A percentile compares a stretch with the other conserved stretches of the same genome.
Conservation (phyloP, 2,329 filamentous ascomycete species). For the Blastomyces parvus region DNA sequence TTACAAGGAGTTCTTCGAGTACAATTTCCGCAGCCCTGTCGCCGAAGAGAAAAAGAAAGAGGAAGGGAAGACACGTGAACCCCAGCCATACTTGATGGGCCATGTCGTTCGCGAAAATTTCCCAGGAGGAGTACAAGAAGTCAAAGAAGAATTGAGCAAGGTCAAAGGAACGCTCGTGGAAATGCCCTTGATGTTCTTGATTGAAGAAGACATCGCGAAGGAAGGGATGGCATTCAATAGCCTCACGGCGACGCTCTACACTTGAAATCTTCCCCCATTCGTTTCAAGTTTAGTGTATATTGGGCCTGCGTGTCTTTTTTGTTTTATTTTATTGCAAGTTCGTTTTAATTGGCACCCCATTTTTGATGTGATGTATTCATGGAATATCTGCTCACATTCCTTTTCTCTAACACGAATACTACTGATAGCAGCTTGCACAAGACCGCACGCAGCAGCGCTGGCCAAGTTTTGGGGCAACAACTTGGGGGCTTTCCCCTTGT, state of each 20-base stretch:
- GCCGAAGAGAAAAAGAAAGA: conserved; percentile 35
- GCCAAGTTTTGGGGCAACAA: background rate
- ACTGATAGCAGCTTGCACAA: background rate
- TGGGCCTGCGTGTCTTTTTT: background rate
- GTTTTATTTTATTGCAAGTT: background rate
- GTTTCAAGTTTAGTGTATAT: background rate
- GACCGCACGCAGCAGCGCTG: background rate
- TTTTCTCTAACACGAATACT: background rate
- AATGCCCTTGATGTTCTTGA: conserved; percentile 84
- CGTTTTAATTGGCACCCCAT: background rate
- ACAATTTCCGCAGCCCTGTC: conserved; percentile 44
- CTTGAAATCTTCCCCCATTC: conserved; percentile 28
- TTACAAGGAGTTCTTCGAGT: conserved; percentile 55
- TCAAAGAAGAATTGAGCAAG: conserved; percentile 59
- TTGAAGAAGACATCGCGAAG: conserved; percentile 77
- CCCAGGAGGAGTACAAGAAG: conserved; percentile 57
- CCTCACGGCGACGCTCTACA: conserved; percentile 65
- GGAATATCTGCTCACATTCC: background rate
- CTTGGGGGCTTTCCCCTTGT: background rate
- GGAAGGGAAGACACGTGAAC: conserved; percentile 28
- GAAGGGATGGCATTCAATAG: conserved; percentile 64
- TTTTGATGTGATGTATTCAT: background rate
- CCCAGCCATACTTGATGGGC: conserved; percentile 64
- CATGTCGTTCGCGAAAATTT: conserved; percentile 80
- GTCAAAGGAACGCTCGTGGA: conserved; percentile 67